Base-by-base conservation (phyloP, 2,329 filamentous ascomycete genomes). In the Intubia oerlemansii region DNA sequence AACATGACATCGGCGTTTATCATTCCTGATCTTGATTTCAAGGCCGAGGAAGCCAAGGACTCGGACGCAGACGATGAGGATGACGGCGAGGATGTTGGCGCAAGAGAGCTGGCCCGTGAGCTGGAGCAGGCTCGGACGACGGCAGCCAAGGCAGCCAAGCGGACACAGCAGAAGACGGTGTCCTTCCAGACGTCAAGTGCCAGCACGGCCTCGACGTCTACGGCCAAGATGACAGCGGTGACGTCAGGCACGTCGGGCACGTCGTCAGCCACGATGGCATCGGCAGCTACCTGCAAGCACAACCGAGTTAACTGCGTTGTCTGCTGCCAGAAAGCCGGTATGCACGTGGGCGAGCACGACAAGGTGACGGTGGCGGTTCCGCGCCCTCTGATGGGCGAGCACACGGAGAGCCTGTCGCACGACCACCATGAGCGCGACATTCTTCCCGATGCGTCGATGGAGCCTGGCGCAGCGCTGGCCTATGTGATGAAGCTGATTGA, bases 401-500 rank as follows among this genome's bases (percentile, higher is more conserved):
- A n/a, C n/a, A n/a, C n/a, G n/a, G n/a, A n/a, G n/a, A 10, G 6
- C 20, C 3, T 10, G 15, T 13, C n/a, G 17, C 9, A 3, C 14
- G 8, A 25, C n/a, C 18, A n/a, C n/a, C n/a, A n/a, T n/a, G n/a
- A n/a, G n/a, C n/a, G n/a, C n/a, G n/a, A 20, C 8, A 16, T 24
- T 3, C 20, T 31, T 16, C 27, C 29, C 3, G 30, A 28, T n/a
- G 12, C 31, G 5, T 23, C 18, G 20, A 34, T 37, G 32, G 37
- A 36, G 18, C 80, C 80, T 0, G 68, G 64, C 5, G 51, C 72
- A 24, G 80, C 81, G 8, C 64, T 92, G 15, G 75, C 77, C 7
- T 66, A 72, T n/a, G 77, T 91, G 14, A 72, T 91, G 46, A 88
- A 90, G 50, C 64, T 70, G 7, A 55, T 90, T 4, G 61, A 79